Evolutionary conservation across 78 protist species (phyloP).

Genomic region (Polysphondylium violaceum): DNA sequence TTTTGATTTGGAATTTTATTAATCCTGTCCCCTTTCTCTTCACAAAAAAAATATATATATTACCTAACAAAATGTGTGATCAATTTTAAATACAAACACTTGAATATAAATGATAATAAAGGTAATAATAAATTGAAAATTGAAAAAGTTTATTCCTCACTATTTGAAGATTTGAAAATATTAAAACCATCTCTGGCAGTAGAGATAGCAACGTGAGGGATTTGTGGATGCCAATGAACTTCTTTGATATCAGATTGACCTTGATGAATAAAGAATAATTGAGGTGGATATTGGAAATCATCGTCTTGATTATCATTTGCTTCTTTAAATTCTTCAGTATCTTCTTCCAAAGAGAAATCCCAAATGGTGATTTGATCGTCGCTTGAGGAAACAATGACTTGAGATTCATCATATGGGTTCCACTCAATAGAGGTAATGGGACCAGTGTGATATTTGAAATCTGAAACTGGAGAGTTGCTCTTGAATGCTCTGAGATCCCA

Average conservation of each 20-base stretch:
- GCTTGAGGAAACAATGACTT: conserved; percentile 91
- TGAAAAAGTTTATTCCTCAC: conserved; percentile 47
- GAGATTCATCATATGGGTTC: conserved; percentile 93
- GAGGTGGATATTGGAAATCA: conserved; percentile 89
- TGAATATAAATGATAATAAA: too few relatives aligned
- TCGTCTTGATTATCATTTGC: conserved; percentile 14
- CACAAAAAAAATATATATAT: too few relatives aligned
- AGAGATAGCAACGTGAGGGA: conserved; percentile 86
- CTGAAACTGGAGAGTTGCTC: conserved; percentile 35
- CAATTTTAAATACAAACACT: too few relatives aligned
- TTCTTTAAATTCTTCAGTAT: conserved; percentile 77
- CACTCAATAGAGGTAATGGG: conserved; percentile 95
- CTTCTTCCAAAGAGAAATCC: conserved; percentile 95
- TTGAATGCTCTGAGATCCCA: conserved; percentile 95
- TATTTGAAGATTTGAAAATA: conserved; percentile 84
- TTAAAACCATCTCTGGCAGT: conserved; percentile 94
- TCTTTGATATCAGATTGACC: conserved; percentile 95
- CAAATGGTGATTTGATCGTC: conserved; percentile 90
- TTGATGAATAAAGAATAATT: conserved; percentile 94
- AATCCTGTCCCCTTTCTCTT: too few relatives aligned
- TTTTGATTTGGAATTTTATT: too few relatives aligned
- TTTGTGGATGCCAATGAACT: conserved; percentile 96
- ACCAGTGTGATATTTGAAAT: conserved; percentile 86
- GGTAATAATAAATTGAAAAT: too few relatives aligned
- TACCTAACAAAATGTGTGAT: too few relatives aligned